phyloP scores from a whole-genome alignment of 1,139 yeast species.

The Sugiyamaella xylanicola region DNA sequence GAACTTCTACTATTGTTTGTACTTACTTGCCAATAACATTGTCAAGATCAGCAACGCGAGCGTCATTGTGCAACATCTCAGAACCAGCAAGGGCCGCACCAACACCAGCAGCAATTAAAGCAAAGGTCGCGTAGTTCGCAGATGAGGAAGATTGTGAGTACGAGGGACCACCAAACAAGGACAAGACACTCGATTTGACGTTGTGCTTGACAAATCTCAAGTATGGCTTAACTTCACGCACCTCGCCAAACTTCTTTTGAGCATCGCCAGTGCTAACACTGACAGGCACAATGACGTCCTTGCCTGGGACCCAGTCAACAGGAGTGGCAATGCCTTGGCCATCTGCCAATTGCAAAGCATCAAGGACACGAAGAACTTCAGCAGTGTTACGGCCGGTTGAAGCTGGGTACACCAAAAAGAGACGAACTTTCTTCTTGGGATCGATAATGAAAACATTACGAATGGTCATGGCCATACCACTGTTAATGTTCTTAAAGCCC shows the following conservation, averaged over 20 bases:
- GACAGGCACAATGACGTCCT: constrained; percentile 89
- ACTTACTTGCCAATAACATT: constrained; percentile 28
- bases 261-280: constrained; percentile 79
- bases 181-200: constrained; percentile 17
- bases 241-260: constrained; percentile 75
- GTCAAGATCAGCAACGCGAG: constrained; percentile 22
- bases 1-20: constrained; percentile 1
- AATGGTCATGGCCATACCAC: constrained; percentile 69
- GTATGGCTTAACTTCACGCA: constrained; percentile 80
- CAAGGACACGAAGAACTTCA: constrained; percentile 84
- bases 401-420: constrained; percentile 84
- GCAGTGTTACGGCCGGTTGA: constrained; percentile 88
- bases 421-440: constrained; percentile 81
- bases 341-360: constrained; percentile 82
- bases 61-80: constrained; percentile 17
- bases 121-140: constrained; percentile 9
- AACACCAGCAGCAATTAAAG: constrained; percentile 20
- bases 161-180: constrained; percentile 14
- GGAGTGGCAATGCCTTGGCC: constrained; percentile 82
- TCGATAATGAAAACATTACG: constrained; percentile 89
- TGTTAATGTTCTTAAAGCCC: constrained; percentile 76
- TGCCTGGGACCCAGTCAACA: constrained; percentile 68
- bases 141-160: constrained; percentile 8
- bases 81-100: constrained; percentile 17
- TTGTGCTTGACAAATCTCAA: constrained; percentile 54